A percentile compares a stretch with the other conserved stretches of the same genome.
phyloP scores from a whole-genome alignment of 1,284 basidiomycete genomes.

The Puccinia coronata region DNA sequence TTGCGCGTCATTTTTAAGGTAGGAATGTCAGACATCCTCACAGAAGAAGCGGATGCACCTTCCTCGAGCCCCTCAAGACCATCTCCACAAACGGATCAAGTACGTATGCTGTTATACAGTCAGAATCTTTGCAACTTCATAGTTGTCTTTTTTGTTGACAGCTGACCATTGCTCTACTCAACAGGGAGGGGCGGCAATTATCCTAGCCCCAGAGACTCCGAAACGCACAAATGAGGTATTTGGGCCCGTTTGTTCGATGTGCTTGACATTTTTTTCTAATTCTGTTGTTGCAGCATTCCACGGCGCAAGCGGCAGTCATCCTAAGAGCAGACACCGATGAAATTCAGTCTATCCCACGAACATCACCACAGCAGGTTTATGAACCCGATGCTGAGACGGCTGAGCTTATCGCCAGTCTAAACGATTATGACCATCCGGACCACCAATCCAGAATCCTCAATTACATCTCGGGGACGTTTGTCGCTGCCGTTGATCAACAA shows the following conservation, averaged over 20 bases:
- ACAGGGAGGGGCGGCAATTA: too few relatives aligned
- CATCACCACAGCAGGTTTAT: background rate
- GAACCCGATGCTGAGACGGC: constrained; percentile 13
- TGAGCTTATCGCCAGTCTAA: constrained; percentile 12
- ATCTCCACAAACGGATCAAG: background rate
- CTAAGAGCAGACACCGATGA: background rate
- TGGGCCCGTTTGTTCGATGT: too few relatives aligned
- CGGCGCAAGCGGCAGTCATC: background rate
- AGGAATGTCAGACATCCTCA: background rate
- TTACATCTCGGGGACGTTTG: background rate
- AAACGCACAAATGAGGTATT: too few relatives aligned
- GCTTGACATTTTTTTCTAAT: too few relatives aligned
- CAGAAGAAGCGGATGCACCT: background rate
- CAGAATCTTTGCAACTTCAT: background rate
- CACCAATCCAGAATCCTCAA: background rate
- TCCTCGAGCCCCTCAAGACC: background rate
- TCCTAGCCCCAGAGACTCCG: too few relatives aligned
- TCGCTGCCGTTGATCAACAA: background rate
- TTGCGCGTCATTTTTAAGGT: background rate
- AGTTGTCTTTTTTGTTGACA: background rate
- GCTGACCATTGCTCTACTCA: too few relatives aligned
- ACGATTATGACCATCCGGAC: constrained; percentile 15
- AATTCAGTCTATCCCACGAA: background rate
- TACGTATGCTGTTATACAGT: background rate
- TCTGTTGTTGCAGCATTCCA: background rate